Percentiles rank a stretch among this genome's conserved stretches.
Evolutionary conservation across 352 stramenopile species (phyloP).

Genomic region (Phytophthora rubi): DNA sequence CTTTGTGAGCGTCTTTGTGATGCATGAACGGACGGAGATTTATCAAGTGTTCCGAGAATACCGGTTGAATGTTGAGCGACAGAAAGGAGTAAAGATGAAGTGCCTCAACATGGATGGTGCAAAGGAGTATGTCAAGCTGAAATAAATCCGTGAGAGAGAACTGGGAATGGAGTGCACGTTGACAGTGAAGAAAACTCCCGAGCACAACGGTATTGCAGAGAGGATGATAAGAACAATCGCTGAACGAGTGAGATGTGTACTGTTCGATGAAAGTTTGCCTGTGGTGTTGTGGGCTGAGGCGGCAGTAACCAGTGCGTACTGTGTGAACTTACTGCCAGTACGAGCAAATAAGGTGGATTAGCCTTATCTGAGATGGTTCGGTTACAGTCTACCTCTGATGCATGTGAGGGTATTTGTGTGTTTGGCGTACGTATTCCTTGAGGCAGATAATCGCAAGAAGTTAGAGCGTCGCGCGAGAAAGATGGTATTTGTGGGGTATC

Average conservation of each 20-base stretch:
- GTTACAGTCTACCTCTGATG: not conserved
- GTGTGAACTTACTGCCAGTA: too few relatives aligned
- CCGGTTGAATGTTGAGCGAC: not conserved
- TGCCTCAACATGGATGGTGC: not conserved
- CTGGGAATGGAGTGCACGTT: not conserved
- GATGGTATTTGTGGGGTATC: too few relatives aligned
- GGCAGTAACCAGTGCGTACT: not conserved
- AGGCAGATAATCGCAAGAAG: too few relatives aligned
- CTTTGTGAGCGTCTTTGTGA: not conserved
- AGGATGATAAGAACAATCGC: slow-evolving; percentile 3
- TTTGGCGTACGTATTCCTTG: too few relatives aligned
- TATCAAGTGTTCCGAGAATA: not conserved
- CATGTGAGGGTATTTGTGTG: not conserved
- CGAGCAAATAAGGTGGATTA: not conserved
- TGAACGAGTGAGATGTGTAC: slow-evolving; percentile 1
- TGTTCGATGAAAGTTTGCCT: slow-evolving; percentile 1
- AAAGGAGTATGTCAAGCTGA: not conserved
- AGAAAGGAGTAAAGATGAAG: not conserved
- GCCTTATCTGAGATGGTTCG: not conserved
- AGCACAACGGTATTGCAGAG: slow-evolving; percentile 4
- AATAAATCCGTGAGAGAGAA: not conserved
- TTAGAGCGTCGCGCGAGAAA: too few relatives aligned
- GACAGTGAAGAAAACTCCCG: not conserved
- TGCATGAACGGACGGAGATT: not conserved
- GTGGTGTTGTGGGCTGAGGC: slow-evolving; percentile 2